Conservation (phyloP, 495 filamentous ascomycete species). For the Hypoxylon lienhwacheense region DNA sequence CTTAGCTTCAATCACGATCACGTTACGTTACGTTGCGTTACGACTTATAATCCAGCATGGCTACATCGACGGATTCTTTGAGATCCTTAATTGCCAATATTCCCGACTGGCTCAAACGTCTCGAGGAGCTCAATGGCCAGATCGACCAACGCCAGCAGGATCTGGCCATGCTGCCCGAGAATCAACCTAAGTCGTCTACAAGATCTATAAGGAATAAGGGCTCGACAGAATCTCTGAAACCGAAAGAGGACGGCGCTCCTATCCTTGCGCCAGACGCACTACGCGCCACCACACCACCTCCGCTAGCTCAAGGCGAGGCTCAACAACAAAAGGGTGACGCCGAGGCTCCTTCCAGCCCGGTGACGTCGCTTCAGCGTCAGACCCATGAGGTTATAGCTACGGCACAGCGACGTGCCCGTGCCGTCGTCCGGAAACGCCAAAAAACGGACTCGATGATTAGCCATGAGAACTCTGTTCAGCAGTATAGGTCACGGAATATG, state of each 20-base stretch:
- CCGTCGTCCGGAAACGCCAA: slow-evolving; percentile 54
- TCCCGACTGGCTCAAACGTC: slow-evolving; percentile 66
- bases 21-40: neutral
- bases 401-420: slow-evolving; percentile 48
- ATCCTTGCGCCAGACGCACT: slow-evolving; percentile 26
- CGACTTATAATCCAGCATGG: slow-evolving; percentile 30
- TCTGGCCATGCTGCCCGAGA: slow-evolving; percentile 55
- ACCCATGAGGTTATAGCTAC: slow-evolving; percentile 48
- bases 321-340: slow-evolving; percentile 30
- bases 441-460: slow-evolving; percentile 64
- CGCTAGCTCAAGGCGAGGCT: slow-evolving; percentile 13
- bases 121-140: slow-evolving; percentile 70
- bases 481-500: slow-evolving; percentile 73
- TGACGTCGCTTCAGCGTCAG: slow-evolving; percentile 53
- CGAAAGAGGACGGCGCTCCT: slow-evolving; percentile 51
- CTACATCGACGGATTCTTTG: slow-evolving; percentile 67
- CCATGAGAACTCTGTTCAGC: slow-evolving; percentile 49
- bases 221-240: slow-evolving; percentile 65
- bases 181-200: slow-evolving; percentile 34
- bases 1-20: neutral
- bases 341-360: slow-evolving; percentile 35
- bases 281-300: slow-evolving; percentile 23
- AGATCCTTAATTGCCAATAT: slow-evolving; percentile 63
- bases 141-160: slow-evolving; percentile 70
- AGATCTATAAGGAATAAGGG: slow-evolving; percentile 59